Conservation (phyloP, 2,329 filamentous ascomycete genomes). For the Rachicladosporium sp. region DNA sequence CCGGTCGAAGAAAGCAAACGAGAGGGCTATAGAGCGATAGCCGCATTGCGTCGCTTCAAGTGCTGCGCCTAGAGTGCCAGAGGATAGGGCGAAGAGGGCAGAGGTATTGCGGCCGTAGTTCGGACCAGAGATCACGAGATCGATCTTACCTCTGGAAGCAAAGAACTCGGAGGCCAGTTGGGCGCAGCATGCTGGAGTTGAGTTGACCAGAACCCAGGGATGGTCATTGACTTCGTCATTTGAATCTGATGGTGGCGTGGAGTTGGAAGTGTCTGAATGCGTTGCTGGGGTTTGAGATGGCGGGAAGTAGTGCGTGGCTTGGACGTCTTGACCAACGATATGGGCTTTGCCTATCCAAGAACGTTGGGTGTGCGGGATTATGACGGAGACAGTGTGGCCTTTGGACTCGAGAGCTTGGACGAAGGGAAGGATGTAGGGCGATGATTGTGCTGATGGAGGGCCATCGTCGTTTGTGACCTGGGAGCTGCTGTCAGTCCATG, state of each 20-base stretch:
- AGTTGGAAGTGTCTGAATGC: conserved; percentile 12
- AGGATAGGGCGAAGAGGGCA: conserved; percentile 37
- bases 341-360: conserved; percentile 99
- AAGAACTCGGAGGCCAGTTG: conserved; percentile 39
- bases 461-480: conserved; percentile 41
- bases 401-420: conserved; percentile 40
- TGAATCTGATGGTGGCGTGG: conserved; percentile 6
- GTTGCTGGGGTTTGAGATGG: conserved; percentile 20
- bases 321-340: conserved; percentile 68
- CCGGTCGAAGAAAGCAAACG: conserved; percentile 77
- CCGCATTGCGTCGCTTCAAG: conserved; percentile 38
- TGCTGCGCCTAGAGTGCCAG: conserved; percentile 38
- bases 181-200: conserved; percentile 37
- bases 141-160: conserved; percentile 29
- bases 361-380: conserved; percentile 79
- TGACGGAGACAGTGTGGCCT: conserved; percentile 81
- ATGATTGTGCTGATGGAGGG: conserved; percentile 37
- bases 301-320: conserved; percentile 51
- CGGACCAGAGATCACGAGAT: conserved; percentile 37
- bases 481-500: neutral
- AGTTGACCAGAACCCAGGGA: conserved; percentile 39
- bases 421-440: conserved; percentile 37
- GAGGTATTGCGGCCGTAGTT: conserved; percentile 41
- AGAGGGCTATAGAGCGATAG: conserved; percentile 59
- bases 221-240: conserved; percentile 24